Evolutionary conservation across 176 grass and related monocot species (phyloP), one percentile per base, ranked within the genome.

Genomic region (Carex littledalei): DNA sequence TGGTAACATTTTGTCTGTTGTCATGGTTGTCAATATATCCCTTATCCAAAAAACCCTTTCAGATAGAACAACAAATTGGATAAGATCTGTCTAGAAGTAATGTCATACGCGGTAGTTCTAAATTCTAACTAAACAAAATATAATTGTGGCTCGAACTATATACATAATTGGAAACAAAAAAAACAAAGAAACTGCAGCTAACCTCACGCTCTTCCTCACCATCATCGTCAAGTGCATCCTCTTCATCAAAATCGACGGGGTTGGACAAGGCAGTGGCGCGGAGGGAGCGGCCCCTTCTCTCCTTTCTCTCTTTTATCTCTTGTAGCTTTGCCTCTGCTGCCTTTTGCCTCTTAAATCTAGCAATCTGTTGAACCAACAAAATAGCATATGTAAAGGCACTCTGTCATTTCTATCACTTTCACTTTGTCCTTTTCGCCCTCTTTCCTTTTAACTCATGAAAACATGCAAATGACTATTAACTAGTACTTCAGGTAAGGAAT

Each of bases 191-290:
- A 62, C 11, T 10, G n/a, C 83, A 84, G 12, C 84, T 90, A 83
- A 95, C 93, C 93, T 95, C 91, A 67, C 90, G 92, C 89, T 98
- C 96, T 92, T 98, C 96, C 81, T 98, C 95, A 34, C 93, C 91
- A 84, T 94, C 93, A 61, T 88, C 91, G 63, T 98, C 96, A 3
- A 92, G 20, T 55, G 69, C 68, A 86, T 95, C 96, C 86, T 98
- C 96, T 22, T 94, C 93, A 4, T 78, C 89, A 72, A 82, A 66
- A 88, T 95, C 88, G 50, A 91, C 58, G 4, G 96, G 96, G 13
- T 93, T 59, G 76, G 93, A 98, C 49, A 98, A 88, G 83, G 91
- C 90, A 58, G 88, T 77, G 57, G 87, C 91, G 14, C 93, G 92
- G 64, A 94, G 86, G 58, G 96, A 98, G 3, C 90, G 85, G 0